Evolutionary conservation across 208 protist species (phyloP).

Genomic region (Trypanosoma mega): DNA sequence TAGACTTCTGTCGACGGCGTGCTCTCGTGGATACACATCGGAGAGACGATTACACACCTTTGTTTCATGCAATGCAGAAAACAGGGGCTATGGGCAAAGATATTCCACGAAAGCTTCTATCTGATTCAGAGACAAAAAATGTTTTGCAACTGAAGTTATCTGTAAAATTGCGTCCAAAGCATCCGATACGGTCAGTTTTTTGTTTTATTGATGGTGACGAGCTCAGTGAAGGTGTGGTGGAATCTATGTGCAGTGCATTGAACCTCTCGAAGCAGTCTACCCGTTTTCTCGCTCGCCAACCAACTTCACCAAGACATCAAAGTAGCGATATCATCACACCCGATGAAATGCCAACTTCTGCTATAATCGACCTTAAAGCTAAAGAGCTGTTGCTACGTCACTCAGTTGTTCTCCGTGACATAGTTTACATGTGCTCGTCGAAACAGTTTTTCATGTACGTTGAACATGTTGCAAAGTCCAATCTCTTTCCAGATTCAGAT

Average conservation of each 20-base stretch:
- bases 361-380: constrained; percentile 61
- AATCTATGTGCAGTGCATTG: constrained; percentile 62
- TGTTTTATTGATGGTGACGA: constrained; percentile 82
- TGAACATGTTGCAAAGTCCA: constrained; percentile 38
- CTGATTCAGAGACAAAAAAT: constrained; percentile 8
- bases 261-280: constrained; percentile 48
- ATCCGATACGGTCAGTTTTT: constrained; percentile 32
- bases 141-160: constrained; percentile 46
- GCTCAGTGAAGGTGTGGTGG: constrained; percentile 42
- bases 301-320: constrained; percentile 35
- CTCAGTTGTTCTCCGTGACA: constrained; percentile 54
- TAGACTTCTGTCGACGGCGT: constrained; percentile 17
- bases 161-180: constrained; percentile 45
- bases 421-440: constrained; percentile 80
- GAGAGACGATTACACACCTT: constrained; percentile 30
- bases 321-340: constrained; percentile 47
- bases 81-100: constrained; percentile 25
- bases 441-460: constrained; percentile 55
- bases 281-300: constrained; percentile 49
- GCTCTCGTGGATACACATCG: constrained; percentile 13
- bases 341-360: constrained; percentile 48
- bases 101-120: constrained; percentile 35
- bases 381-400: constrained; percentile 37
- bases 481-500: constrained; percentile 71
- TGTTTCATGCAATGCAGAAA: constrained; percentile 41